Base-by-base conservation (phyloP, 345 rosid genomes). In the Eucalyptus sp. region DNA sequence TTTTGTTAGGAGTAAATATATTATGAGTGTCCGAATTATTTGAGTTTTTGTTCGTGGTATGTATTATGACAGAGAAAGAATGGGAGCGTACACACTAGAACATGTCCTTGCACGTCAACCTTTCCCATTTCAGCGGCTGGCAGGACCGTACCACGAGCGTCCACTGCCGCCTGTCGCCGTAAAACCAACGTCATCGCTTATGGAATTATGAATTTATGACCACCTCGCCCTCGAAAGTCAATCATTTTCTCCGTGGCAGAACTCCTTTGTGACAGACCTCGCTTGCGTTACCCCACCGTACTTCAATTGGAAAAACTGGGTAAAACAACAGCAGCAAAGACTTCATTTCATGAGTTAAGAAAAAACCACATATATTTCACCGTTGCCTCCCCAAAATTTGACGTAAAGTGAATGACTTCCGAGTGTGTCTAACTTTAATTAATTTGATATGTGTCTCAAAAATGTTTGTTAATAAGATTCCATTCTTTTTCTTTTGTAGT, bases 401-500 rank as follows among this genome's bases (percentile, higher is more conserved):
- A 37, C 83, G 27, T 37, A 6, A 37, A 71, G 22, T 18, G 1
- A 52, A 52, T 52, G 58, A 2, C 25, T 52, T 52, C 58, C 58
- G 10, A 52, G 10, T 27, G 3, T 3, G 6, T 20, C 46, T 71
- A 71, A 37, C 8, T 18, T 71, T 71, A 5, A 3, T 16, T 33
- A 16, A 20, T 10, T 20, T 0, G 3, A 18, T 10, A 4, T 0
- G 14, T 20, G 3, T 15, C 20, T 64, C 15, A 0, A n/a, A 4
- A 64, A 64, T 7, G 1, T 3, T n/a, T n/a, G 1, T 14, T 64
- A 27, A 27, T 1, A 60, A 12, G 0, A 27, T 2, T 6, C 2
- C 0, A 0, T 27, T 27, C 0, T 10, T 6, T 20, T 3, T 4
- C 25, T 52, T 52, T 52, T 20, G 10, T 52, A 52, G 0, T 62